These are phyloP conservation scores for Tolypocladium amazonense DNA, from an alignment of 2,329 filamentous ascomycete species.

Conservation along the genomic window DNA sequence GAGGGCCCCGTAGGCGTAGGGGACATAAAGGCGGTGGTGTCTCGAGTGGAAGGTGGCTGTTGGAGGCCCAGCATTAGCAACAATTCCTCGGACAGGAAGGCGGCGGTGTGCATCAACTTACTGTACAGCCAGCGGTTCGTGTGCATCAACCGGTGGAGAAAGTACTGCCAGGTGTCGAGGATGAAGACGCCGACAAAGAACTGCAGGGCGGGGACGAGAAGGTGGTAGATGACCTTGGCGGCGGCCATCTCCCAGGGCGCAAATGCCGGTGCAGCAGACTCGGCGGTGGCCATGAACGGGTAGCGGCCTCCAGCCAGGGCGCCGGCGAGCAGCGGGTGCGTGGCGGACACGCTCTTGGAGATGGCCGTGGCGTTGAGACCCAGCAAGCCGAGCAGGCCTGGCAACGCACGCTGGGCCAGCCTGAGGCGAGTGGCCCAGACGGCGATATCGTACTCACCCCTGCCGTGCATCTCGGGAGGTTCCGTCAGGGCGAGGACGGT, in stretches of 20 bases:
- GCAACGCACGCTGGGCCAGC: constrained; percentile 67
- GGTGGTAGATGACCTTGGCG: constrained; percentile 72
- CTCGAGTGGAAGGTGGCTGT: constrained; percentile 82
- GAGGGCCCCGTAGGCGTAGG: constrained; percentile 91
- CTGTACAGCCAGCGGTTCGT: constrained; percentile 95
- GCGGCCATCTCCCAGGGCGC: constrained; percentile 69
- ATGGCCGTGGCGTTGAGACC: constrained; percentile 69
- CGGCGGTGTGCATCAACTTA: constrained; percentile 34
- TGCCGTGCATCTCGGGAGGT: constrained; percentile 61
- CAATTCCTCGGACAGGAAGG: not conserved
- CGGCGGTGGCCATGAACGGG: constrained; percentile 51
- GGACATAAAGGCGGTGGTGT: constrained; percentile 94
- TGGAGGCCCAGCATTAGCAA: constrained; percentile 36
- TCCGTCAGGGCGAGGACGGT: constrained; percentile 61
- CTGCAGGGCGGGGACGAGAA: constrained; percentile 65
- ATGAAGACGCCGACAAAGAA: constrained; percentile 64
- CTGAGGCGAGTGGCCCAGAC: constrained; percentile 82
- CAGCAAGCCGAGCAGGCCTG: constrained; percentile 55
- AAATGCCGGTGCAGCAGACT: constrained; percentile 59
- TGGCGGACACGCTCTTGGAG: constrained; percentile 61
- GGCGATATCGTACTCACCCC: constrained; percentile 75
- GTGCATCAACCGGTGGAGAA: constrained; percentile 93
- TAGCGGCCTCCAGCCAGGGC: constrained; percentile 74
- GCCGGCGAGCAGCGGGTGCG: constrained; percentile 65
- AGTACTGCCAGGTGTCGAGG: constrained; percentile 97